Percentiles rank a stretch among this genome's conserved stretches.
Conservation (phyloP, 176 grass and related monocot species). For the Zea luxurians region DNA sequence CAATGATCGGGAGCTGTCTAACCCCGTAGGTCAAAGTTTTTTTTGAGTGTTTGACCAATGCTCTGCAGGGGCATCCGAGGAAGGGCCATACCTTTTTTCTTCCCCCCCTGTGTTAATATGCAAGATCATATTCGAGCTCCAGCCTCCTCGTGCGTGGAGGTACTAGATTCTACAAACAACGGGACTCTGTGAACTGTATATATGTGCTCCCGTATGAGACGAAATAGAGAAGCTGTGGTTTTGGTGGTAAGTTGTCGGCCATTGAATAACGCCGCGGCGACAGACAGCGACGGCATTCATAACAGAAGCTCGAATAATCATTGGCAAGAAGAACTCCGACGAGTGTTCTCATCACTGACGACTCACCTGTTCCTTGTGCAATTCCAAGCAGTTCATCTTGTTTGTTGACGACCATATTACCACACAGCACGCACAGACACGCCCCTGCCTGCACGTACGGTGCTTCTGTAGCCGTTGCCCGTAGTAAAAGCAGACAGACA, state of each 20-base stretch:
- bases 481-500: background rate
- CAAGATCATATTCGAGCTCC: too few species aligned
- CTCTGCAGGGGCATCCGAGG: too few species aligned
- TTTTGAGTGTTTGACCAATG: too few species aligned
- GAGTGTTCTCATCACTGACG: background rate
- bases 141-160: too few species aligned
- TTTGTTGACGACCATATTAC: too few species aligned
- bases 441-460: too few species aligned
- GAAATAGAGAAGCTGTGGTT: background rate
- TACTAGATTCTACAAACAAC: background rate
- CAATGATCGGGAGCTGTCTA: too few species aligned
- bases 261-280: background rate
- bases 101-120: too few species aligned
- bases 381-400: background rate
- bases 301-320: background rate
- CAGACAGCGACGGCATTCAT: background rate
- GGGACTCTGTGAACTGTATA: background rate
- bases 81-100: too few species aligned
- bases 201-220: too few species aligned
- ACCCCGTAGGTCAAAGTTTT: too few species aligned
- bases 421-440: too few species aligned
- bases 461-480: background rate
- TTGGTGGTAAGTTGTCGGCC: slow-evolving; percentile 6
- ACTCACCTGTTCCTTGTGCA: background rate
- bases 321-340: background rate